These are phyloP conservation scores for Akanthomyces dipterigenus DNA, from an alignment of 2,329 filamentous ascomycete genomes.

Conservation along the genomic window DNA sequence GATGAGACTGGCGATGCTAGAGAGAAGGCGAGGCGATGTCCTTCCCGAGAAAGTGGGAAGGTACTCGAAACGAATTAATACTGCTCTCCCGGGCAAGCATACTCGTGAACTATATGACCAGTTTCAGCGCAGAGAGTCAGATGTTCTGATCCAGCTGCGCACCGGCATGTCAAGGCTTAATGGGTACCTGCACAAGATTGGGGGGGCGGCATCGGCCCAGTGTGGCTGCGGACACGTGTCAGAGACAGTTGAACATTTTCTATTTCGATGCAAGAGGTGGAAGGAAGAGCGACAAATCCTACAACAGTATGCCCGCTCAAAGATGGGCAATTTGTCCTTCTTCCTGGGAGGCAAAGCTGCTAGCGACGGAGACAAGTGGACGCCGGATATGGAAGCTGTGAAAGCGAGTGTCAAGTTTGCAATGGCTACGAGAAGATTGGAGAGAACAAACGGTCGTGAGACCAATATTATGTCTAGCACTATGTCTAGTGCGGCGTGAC, in stretches of 20 bases:
- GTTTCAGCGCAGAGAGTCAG: neutral
- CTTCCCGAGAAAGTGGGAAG: neutral
- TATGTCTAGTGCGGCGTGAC: neutral
- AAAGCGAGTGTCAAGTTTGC: conserved; percentile 3
- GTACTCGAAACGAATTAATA: neutral
- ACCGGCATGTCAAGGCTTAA: neutral
- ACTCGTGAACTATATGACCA: neutral
- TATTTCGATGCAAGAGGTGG: neutral
- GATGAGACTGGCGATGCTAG: neutral
- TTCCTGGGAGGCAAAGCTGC: conserved; percentile 1
- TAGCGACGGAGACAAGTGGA: neutral
- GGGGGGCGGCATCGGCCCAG: neutral
- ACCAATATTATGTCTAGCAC: neutral
- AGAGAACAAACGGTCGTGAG: neutral
- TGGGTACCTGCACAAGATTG: neutral
- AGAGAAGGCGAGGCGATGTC: neutral
- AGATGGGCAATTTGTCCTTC: neutral
- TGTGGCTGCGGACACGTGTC: neutral
- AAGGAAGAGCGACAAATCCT: neutral
- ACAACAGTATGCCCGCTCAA: neutral
- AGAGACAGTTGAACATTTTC: neutral
- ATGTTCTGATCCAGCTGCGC: neutral
- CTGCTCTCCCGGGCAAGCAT: neutral
- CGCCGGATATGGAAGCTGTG: neutral
- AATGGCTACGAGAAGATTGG: neutral